Percentiles rank a stretch among this genome's conserved stretches.
Conservation (phyloP, 768 basidiomycete genomes). For the Austroboletus eburneus region DNA sequence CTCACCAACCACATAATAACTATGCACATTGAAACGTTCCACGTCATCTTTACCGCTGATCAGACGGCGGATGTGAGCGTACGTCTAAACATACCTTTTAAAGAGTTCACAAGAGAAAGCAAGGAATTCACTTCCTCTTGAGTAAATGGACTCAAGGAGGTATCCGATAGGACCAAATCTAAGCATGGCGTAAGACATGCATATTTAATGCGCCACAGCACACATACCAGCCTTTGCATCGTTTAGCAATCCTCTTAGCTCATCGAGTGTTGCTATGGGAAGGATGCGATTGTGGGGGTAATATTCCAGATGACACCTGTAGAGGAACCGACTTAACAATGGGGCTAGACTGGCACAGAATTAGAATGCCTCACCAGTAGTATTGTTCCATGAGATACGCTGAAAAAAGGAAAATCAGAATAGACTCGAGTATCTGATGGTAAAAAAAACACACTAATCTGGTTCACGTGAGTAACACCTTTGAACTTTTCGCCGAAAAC, state of each 20-base stretch:
- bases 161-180: not conserved
- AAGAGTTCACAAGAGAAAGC: not conserved
- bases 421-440: not conserved
- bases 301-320: slow-evolving; percentile 1
- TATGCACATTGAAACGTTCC: not conserved
- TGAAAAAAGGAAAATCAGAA: not conserved
- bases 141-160: not conserved
- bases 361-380: not conserved
- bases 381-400: not conserved
- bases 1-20: not conserved
- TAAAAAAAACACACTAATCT: not conserved
- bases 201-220: too few relatives aligned
- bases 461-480: not conserved
- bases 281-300: slow-evolving; percentile 20
- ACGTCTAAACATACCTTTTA: not conserved
- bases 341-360: too few relatives aligned
- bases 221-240: not conserved
- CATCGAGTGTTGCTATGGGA: not conserved
- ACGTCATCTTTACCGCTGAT: not conserved
- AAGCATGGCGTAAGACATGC: not conserved
- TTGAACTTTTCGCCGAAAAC: not conserved
- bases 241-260: slow-evolving; percentile 2
- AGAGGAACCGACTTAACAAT: not conserved
- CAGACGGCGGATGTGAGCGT: not conserved
- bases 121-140: not conserved